phyloP scores from a whole-genome alignment of 768 basidiomycete genomes.

The Podaxis sp. region DNA sequence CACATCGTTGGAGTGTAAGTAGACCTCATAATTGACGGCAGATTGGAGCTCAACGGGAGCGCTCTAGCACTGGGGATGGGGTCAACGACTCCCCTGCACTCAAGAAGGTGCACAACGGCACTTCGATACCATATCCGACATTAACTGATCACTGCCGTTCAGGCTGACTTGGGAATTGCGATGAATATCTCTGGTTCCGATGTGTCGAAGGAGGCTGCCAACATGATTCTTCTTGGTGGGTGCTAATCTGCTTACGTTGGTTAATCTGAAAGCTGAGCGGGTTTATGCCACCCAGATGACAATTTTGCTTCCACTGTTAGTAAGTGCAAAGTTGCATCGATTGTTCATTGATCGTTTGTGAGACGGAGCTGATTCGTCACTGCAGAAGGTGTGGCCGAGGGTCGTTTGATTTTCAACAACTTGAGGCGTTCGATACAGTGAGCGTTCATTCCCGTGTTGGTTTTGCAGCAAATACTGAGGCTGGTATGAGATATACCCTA shows the following conservation, averaged over 20 bases:
- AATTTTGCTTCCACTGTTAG: constrained; percentile 74
- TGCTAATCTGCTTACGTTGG: background rate
- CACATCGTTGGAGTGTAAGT: constrained; percentile 72
- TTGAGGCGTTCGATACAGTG: constrained; percentile 70
- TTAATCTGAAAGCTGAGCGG: background rate
- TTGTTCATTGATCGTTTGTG: background rate
- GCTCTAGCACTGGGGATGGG: constrained; percentile 63
- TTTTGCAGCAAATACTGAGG: background rate
- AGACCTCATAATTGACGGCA: background rate
- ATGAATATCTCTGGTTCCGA: constrained; percentile 78
- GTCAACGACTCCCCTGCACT: constrained; percentile 72
- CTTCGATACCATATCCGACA: too few species aligned
- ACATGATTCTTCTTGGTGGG: constrained; percentile 68
- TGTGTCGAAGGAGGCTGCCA: constrained; percentile 72
- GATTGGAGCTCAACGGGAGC: constrained; percentile 4
- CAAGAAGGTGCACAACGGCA: constrained; percentile 37
- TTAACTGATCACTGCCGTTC: too few species aligned
- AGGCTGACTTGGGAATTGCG: constrained; percentile 66
- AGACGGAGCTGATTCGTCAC: background rate
- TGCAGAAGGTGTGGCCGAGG: constrained; percentile 64
- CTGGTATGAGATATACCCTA: constrained; percentile 49
- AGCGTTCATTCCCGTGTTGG: constrained; percentile 15
- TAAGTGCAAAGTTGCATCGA: constrained; percentile 30
- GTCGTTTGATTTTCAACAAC: constrained; percentile 68
- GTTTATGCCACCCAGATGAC: constrained; percentile 42